Conservation (phyloP, 1,284 basidiomycete genomes). For the Xanthoconium separans region DNA sequence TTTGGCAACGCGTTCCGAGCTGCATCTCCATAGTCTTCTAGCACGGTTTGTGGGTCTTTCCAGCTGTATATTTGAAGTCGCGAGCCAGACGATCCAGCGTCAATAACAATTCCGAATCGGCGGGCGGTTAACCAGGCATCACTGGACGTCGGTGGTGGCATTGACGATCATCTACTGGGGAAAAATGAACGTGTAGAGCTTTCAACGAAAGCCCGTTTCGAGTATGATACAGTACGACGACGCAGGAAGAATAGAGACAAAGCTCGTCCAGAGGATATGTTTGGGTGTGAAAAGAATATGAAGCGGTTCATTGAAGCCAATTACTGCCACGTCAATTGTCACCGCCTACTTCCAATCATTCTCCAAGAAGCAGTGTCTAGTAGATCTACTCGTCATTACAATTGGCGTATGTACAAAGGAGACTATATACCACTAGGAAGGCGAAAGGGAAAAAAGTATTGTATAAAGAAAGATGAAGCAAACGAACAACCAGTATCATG, state of each 20-base stretch:
- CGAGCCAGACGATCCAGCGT: conserved; percentile 97
- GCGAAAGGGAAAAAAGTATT: neutral
- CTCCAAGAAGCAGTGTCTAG: neutral
- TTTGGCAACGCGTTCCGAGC: conserved; percentile 63
- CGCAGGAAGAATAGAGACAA: neutral
- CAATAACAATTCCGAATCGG: conserved; percentile 94
- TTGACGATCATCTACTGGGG: conserved; percentile 36
- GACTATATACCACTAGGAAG: neutral
- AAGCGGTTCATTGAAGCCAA: neutral
- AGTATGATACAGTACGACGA: conserved; percentile 12
- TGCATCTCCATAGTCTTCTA: conserved; percentile 43
- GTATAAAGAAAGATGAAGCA: conserved; percentile 12
- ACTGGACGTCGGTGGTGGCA: conserved; percentile 70
- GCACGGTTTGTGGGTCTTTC: conserved; percentile 73
- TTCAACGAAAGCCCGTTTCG: conserved; percentile 22
- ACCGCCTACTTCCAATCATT: neutral
- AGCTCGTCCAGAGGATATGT: neutral
- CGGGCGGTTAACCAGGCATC: conserved; percentile 76
- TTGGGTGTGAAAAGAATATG: neutral
- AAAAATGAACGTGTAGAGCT: conserved; percentile 24
- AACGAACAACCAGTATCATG: conserved; percentile 4
- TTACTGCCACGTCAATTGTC: neutral
- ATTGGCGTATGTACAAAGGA: neutral
- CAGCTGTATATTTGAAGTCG: conserved; percentile 97
- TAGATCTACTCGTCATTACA: no score